These are phyloP conservation scores for Zopfochytrium polystomum DNA, from an alignment of 371 early-diverging fungal genomes.

Conservation along the genomic window DNA sequence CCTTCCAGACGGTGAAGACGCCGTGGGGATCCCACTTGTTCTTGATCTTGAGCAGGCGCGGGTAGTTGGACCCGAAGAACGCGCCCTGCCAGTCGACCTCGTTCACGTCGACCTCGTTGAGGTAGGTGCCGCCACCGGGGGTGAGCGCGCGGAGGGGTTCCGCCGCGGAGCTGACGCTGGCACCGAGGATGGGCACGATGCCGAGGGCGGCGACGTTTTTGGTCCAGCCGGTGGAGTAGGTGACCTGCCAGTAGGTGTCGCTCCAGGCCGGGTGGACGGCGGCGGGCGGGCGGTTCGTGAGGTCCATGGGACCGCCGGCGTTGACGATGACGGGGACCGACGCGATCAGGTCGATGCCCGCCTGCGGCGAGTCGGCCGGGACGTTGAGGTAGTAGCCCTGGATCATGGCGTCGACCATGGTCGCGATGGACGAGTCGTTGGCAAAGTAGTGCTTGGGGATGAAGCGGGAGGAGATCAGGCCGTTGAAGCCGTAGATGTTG, in stretches of 20 bases:
- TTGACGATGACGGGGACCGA: background rate
- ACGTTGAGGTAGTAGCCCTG: too few relatives aligned
- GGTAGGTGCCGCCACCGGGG: constrained; percentile 36
- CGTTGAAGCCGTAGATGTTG: background rate
- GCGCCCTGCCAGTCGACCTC: constrained; percentile 42
- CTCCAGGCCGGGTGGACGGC: constrained; percentile 35
- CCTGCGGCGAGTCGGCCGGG: background rate
- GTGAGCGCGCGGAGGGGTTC: constrained; percentile 25
- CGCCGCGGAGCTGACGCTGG: background rate
- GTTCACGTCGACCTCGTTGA: constrained; percentile 40
- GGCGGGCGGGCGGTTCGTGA: background rate
- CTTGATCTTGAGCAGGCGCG: constrained; percentile 39
- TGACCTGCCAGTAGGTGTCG: constrained; percentile 34
- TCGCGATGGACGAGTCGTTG: background rate
- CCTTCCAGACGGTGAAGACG: too few relatives aligned
- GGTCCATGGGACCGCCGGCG: background rate
- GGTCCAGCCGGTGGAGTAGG: constrained; percentile 21
- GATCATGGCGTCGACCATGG: background rate
- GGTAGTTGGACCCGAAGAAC: constrained; percentile 51
- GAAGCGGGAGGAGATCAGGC: background rate
- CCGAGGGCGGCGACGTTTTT: constrained; percentile 13
- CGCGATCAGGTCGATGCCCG: background rate
- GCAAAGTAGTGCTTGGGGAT: background rate
- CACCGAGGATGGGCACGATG: background rate
- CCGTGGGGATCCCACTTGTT: constrained; percentile 46